Percentiles rank a stretch among this genome's conserved stretches.
These are phyloP conservation scores for Diatrype stigma DNA, from an alignment of 2,329 filamentous ascomycete genomes.

Conservation along the genomic window DNA sequence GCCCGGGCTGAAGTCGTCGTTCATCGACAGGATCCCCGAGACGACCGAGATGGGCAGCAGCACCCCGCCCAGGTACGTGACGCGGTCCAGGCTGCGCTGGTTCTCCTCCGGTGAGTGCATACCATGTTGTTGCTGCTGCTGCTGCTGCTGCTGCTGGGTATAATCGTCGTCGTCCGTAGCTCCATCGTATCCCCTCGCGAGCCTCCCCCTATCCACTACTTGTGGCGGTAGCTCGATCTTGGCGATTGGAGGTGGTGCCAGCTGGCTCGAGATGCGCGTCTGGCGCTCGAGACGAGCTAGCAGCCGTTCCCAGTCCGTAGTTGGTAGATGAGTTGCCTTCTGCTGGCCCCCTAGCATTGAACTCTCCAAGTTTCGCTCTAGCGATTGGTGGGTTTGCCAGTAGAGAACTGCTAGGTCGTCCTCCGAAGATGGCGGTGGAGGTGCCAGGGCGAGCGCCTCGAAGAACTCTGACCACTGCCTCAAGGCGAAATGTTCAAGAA, in stretches of 20 bases:
- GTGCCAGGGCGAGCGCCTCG: constrained; percentile 21
- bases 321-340: background rate
- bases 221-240: constrained; percentile 7
- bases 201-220: no score
- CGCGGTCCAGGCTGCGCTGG: constrained; percentile 40
- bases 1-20: constrained; percentile 39
- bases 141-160: background rate
- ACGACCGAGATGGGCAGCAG: constrained; percentile 46
- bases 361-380: constrained; percentile 33
- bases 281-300: constrained; percentile 26
- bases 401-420: constrained; percentile 16
- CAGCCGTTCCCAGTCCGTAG: constrained; percentile 28
- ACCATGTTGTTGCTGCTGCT: background rate
- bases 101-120: constrained; percentile 23
- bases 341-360: constrained; percentile 5
- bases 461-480: constrained; percentile 34
- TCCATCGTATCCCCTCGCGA: no score
- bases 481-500: constrained; percentile 16
- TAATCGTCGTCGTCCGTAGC: background rate
- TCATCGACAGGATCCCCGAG: constrained; percentile 44
- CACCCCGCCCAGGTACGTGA: constrained; percentile 46
- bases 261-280: constrained; percentile 17
- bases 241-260: constrained; percentile 6
- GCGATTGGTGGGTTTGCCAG: constrained; percentile 26
- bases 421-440: background rate